Evolutionary conservation across 805 yeast genomes (phyloP).

Genomic region (Brettanomyces nanus): DNA sequence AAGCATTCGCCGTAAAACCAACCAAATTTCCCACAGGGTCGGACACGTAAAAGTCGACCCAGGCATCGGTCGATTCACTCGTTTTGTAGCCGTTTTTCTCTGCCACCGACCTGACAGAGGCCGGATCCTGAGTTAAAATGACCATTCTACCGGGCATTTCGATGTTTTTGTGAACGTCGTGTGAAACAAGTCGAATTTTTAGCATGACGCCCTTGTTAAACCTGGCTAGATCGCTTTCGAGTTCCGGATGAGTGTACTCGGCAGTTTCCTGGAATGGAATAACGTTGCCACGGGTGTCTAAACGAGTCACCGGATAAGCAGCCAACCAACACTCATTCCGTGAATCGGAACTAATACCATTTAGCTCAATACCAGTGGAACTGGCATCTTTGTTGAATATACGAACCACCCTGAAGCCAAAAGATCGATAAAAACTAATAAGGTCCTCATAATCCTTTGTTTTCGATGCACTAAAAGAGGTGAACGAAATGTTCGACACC

Average conservation of each 20-base stretch:
- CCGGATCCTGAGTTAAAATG: conserved; percentile 34
- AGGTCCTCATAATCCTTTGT: conserved; percentile 37
- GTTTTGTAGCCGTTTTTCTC: conserved; percentile 13
- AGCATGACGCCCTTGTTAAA: conserved; percentile 36
- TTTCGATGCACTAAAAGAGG: conserved; percentile 53
- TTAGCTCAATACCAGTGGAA: conserved; percentile 24
- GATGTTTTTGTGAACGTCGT: conserved; percentile 27
- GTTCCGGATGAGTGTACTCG: conserved; percentile 19
- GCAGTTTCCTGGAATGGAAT: conserved; percentile 32
- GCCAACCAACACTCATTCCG: conserved; percentile 67
- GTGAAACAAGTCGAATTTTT: conserved; percentile 36
- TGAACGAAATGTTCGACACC: conserved; percentile 35
- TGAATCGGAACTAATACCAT: conserved; percentile 60
- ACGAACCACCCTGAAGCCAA: conserved; percentile 57
- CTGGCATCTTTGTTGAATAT: conserved; percentile 48
- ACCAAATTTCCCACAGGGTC: conserved; percentile 64
- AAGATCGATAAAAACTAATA: conserved; percentile 45
- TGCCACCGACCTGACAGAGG: conserved; percentile 16
- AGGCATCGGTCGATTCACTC: conserved; percentile 7
- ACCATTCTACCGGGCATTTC: conserved; percentile 30
- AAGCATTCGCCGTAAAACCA: conserved; percentile 43
- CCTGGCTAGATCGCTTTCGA: conserved; percentile 4
- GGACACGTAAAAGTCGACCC: conserved; percentile 27
- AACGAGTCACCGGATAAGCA: conserved; percentile 41
- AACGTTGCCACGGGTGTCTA: conserved; percentile 11